phyloP scores from a whole-genome alignment of 805 yeast genomes.

The Wickerhamiella azyma region DNA sequence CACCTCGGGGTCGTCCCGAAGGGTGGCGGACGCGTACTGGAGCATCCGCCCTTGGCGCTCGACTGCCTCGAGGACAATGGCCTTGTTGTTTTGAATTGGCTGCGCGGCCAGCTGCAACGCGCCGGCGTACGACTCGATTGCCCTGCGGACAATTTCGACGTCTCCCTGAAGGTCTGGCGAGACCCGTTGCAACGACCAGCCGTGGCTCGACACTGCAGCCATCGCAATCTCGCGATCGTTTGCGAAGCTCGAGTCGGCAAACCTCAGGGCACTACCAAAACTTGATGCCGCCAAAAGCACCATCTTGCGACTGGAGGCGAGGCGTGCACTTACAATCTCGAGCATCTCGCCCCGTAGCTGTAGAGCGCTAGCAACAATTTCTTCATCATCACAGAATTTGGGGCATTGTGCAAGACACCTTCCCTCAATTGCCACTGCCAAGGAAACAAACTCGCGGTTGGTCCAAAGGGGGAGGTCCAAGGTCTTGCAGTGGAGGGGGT shows the following conservation, averaged over 20 bases:
- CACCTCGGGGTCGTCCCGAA: constrained; percentile 3
- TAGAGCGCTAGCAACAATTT: constrained; percentile 2
- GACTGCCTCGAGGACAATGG: constrained; percentile 2
- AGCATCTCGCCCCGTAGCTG: constrained; percentile 1
- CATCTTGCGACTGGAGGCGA: not conserved
- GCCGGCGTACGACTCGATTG: not conserved
- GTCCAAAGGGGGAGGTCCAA: not conserved
- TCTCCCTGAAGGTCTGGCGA: not conserved
- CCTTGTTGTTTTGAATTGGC: not conserved
- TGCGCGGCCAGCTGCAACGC: constrained; percentile 1
- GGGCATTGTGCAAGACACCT: not conserved
- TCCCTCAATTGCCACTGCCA: constrained; percentile 1
- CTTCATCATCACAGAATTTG: constrained; percentile 2
- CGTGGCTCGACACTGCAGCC: constrained; percentile 5
- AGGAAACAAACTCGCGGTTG: constrained; percentile 1
- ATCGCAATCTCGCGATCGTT: constrained; percentile 5
- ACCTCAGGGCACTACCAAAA: constrained; percentile 5
- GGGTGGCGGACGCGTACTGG: constrained; percentile 1
- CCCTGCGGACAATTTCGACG: not conserved
- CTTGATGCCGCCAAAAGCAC: constrained; percentile 4
- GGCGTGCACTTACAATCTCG: constrained; percentile 1
- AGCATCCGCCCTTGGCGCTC: constrained; percentile 4
- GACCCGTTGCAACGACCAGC: constrained; percentile 7
- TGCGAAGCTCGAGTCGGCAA: constrained; percentile 1
- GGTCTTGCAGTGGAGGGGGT: not conserved